Evolutionary conservation across 306 rosid species (phyloP), one percentile per base, ranked within the genome.

Genomic region (Lagenaria siceraria): DNA sequence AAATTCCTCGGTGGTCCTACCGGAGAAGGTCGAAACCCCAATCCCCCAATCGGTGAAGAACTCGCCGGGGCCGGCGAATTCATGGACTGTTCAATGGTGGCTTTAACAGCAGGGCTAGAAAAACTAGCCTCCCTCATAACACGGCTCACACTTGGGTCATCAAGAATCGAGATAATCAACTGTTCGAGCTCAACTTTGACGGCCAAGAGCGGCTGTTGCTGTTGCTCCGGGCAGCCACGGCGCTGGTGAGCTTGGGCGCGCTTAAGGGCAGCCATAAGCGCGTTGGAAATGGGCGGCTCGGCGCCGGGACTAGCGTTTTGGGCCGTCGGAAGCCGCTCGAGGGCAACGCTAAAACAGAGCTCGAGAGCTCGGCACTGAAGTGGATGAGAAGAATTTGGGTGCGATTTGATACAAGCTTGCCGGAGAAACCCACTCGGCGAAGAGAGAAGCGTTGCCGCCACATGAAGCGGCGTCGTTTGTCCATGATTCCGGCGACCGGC

Each of bases 241-340:
- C 98, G 97, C 78, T 96, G 99, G 77, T 92, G 99, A 25, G 99
- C 97, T 68, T 96, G 99, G 0, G 99, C 99, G 10, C 99, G 90
- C 82, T 96, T 96, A 0, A 92, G 80, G 4, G 99, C 99, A 0
- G 99, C 99, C 98, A 90, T 90, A 43, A 96, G 82, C 4, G 99
- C 99, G 79, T 96, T 92, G 31, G 99, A 96, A 71, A 96, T 89
- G 0, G 97, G 97, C 2, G 99, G 99, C 31, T 95, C 97, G 70
- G 87, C 73, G 17, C 88, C 88, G 3, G 96, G 82, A 14, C 83
- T 69, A 22, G 87, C 49, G 88, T 78, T 90, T 83, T 95, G 97
- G 0, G 96, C 89, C 0, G 99, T 96, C 7, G 99, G 99, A 7
- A 92, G 82, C 2, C 99, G 87, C 81, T 96, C 99, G 0, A 96